These are phyloP conservation scores for Penicillium sumatraense DNA, from an alignment of 2,329 filamentous ascomycete species.

Conservation along the genomic window DNA sequence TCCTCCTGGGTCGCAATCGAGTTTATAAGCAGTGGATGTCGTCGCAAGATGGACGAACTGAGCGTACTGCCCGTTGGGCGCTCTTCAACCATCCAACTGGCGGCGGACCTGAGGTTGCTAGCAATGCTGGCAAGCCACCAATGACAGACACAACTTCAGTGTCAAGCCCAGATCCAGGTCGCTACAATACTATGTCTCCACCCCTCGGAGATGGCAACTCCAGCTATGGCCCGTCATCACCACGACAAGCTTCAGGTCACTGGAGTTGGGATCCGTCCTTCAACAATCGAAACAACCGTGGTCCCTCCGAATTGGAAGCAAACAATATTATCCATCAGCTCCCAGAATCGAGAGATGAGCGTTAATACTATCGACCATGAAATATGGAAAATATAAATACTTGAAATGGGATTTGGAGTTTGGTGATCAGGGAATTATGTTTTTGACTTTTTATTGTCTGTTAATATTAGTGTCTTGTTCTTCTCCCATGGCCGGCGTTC, in stretches of 20 bases:
- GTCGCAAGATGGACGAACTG: conserved; percentile 36
- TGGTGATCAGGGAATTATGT: background rate
- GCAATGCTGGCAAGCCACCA: conserved; percentile 1
- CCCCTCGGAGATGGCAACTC: background rate
- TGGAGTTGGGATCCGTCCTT: conserved; percentile 24
- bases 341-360: background rate
- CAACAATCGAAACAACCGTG: background rate
- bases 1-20: conserved; percentile 40
- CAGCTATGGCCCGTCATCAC: background rate
- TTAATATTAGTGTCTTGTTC: too few species aligned
- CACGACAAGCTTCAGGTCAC: conserved; percentile 8
- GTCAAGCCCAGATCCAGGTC: conserved; percentile 12
- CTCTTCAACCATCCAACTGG: conserved; percentile 22
- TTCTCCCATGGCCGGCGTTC: background rate
- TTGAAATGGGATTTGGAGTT: background rate
- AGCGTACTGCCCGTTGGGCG: conserved; percentile 40
- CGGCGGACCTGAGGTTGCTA: conserved; percentile 18
- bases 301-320: conserved; percentile 25
- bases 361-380: background rate
- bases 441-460: background rate
- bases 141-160: conserved; percentile 11
- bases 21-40: conserved; percentile 41
- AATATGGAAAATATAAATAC: background rate
- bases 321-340: conserved; percentile 9
- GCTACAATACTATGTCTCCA: conserved; percentile 11